phyloP scores from a whole-genome alignment of 257 asterid species.

The Eucommia ulmoides region DNA sequence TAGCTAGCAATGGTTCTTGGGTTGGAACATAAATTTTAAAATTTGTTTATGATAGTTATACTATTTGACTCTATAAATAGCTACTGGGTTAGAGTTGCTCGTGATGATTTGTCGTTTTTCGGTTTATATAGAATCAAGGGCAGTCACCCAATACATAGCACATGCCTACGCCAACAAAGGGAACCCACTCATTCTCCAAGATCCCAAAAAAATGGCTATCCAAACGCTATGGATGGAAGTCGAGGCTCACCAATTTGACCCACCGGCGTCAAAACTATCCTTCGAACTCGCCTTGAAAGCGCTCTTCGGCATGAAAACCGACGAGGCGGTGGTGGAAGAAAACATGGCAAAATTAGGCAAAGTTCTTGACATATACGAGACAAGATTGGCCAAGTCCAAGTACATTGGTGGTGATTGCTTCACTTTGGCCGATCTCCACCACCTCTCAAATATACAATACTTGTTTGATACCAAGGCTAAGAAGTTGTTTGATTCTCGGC shows the following conservation, averaged over 20 bases:
- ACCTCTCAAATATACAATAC: constrained; percentile 26
- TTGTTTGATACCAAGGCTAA: constrained; percentile 27
- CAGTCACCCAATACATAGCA: background rate
- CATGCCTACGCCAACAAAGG: constrained; percentile 10
- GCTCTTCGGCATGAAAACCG: background rate
- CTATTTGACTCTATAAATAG: no score
- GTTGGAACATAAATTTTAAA: no score
- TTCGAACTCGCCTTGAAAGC: background rate
- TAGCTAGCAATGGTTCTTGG: no score
- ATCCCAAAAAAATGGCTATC: constrained; percentile 19
- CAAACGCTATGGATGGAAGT: constrained; percentile 17
- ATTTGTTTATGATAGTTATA: no score
- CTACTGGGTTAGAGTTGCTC: no score
- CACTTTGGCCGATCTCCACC: constrained; percentile 40
- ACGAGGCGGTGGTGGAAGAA: background rate
- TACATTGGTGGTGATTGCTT: constrained; percentile 27
- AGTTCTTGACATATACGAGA: constrained; percentile 1
- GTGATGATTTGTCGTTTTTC: no score
- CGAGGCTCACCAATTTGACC: background rate
- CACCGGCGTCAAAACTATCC: background rate
- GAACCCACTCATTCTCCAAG: constrained; percentile 11
- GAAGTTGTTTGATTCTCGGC: constrained; percentile 31
- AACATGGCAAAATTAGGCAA: background rate
- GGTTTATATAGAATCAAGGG: constrained; percentile 1
- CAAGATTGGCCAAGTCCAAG: background rate